These are phyloP conservation scores for Blastobotrys arbuscula DNA, from an alignment of 1,139 yeast species.

Conservation along the genomic window DNA sequence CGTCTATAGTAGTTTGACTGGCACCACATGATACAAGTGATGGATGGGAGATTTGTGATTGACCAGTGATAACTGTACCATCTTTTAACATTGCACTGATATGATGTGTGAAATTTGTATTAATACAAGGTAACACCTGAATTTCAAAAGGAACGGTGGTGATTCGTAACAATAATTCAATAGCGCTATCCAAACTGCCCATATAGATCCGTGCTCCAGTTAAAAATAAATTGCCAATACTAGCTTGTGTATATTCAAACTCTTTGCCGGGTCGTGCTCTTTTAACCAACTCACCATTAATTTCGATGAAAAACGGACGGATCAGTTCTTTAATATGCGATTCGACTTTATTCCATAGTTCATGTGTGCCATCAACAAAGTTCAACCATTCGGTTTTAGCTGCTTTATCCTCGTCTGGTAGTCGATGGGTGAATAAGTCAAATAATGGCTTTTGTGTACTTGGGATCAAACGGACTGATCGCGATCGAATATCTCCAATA, in stretches of 20 bases:
- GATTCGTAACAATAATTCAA: slow-evolving; percentile 65
- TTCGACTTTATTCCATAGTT: slow-evolving; percentile 57
- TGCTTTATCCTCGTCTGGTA: slow-evolving; percentile 42
- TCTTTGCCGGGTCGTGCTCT: slow-evolving; percentile 54
- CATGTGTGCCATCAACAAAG: slow-evolving; percentile 75
- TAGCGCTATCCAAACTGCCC: slow-evolving; percentile 80
- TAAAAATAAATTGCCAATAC: slow-evolving; percentile 76
- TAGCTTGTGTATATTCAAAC: slow-evolving; percentile 70
- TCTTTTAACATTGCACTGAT: slow-evolving; percentile 70
- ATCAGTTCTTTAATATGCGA: slow-evolving; percentile 67
- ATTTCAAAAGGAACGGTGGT: slow-evolving; percentile 53
- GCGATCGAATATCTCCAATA: slow-evolving; percentile 82
- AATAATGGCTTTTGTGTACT: slow-evolving; percentile 33
- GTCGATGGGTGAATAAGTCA: slow-evolving; percentile 53
- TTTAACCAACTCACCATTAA: slow-evolving; percentile 71
- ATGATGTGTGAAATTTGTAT: slow-evolving; percentile 80
- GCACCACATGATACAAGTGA: slow-evolving; percentile 19
- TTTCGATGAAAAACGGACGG: slow-evolving; percentile 71
- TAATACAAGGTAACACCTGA: slow-evolving; percentile 72
- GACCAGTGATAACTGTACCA: slow-evolving; percentile 83
- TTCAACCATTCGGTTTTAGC: slow-evolving; percentile 73
- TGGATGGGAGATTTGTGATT: slow-evolving; percentile 91
- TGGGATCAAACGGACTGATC: slow-evolving; percentile 66
- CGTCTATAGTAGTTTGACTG: neutral
- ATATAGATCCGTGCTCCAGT: slow-evolving; percentile 78